Conservation (phyloP, 1,139 yeast species). For the Debaryomycetaceae sp. region DNA sequence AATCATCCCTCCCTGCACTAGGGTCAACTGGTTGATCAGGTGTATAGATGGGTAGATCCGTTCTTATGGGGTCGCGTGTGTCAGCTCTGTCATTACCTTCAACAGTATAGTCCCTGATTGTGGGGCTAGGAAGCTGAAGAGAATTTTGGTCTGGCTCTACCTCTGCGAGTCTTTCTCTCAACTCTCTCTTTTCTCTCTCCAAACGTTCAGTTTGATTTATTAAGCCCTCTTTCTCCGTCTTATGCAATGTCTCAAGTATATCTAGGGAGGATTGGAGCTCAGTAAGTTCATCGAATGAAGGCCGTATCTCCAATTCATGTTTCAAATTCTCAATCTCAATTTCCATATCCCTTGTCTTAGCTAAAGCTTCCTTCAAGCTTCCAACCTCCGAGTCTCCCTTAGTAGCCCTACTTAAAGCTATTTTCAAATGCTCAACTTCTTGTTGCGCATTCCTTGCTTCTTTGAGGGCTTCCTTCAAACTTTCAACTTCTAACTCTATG, state of each 20-base stretch:
- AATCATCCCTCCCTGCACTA: conserved; percentile 66
- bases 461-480: conserved; percentile 9
- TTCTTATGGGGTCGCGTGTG: conserved; percentile 9
- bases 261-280: conserved; percentile 30
- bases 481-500: conserved; percentile 14
- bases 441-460: too few species aligned
- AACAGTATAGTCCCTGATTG: not conserved
- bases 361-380: conserved; percentile 8
- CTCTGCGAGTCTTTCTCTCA: conserved; percentile 10
- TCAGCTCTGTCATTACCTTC: not conserved
- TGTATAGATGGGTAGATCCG: conserved; percentile 50
- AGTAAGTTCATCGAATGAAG: conserved; percentile 28
- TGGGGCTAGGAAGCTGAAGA: not conserved
- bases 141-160: not conserved
- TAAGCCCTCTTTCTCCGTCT: conserved; percentile 26
- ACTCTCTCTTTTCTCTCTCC: conserved; percentile 17
- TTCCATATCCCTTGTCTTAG: conserved; percentile 5
- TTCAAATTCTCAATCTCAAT: conserved; percentile 18
- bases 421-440: conserved; percentile 10
- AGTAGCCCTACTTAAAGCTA: conserved; percentile 2
- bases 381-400: conserved; percentile 6
- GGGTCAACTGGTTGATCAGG: conserved; percentile 58
- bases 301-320: conserved; percentile 26
- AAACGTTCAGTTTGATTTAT: conserved; percentile 22
- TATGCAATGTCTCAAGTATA: conserved; percentile 30